Conservation (phyloP, 2,329 filamentous ascomycete species). For the Aspergillus floridensis region DNA sequence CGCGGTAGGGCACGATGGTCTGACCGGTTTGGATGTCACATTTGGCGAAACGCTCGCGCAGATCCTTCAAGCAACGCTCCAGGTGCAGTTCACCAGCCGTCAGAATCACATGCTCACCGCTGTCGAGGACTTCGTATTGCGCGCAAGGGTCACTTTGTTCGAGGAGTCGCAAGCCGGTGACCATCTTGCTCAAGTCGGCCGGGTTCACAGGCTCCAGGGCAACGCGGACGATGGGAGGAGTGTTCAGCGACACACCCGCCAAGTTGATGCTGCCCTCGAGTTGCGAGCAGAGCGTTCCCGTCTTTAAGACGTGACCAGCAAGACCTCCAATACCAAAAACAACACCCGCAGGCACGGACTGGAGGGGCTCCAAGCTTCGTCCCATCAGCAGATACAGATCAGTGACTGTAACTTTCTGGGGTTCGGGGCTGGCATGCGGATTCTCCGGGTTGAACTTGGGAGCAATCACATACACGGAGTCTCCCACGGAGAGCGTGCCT, state of each 20-base stretch:
- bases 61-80: constrained; percentile 88
- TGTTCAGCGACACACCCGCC: constrained; percentile 76
- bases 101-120: constrained; percentile 89
- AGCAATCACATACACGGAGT: constrained; percentile 84
- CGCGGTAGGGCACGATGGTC: constrained; percentile 91
- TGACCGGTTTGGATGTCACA: constrained; percentile 94
- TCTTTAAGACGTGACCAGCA: constrained; percentile 91
- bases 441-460: constrained; percentile 88
- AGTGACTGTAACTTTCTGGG: constrained; percentile 78
- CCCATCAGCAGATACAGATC: constrained; percentile 97
- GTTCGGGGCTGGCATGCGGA: constrained; percentile 68
- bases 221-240: constrained; percentile 90
- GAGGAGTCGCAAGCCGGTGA: constrained; percentile 77
- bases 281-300: constrained; percentile 86
- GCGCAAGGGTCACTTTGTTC: constrained; percentile 96
- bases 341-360: constrained; percentile 84
- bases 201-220: constrained; percentile 92
- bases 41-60: constrained; percentile 85
- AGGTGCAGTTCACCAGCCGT: constrained; percentile 94
- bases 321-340: constrained; percentile 94
- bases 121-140: constrained; percentile 88
- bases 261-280: constrained; percentile 85
- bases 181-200: constrained; percentile 90
- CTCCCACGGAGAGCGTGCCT: constrained; percentile 82
- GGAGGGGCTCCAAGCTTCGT: constrained; percentile 75